A percentile compares a stretch with the other conserved stretches of the same genome.
phyloP scores from a whole-genome alignment of 148 eudicot species.

The Hydrangea macrophylla region DNA sequence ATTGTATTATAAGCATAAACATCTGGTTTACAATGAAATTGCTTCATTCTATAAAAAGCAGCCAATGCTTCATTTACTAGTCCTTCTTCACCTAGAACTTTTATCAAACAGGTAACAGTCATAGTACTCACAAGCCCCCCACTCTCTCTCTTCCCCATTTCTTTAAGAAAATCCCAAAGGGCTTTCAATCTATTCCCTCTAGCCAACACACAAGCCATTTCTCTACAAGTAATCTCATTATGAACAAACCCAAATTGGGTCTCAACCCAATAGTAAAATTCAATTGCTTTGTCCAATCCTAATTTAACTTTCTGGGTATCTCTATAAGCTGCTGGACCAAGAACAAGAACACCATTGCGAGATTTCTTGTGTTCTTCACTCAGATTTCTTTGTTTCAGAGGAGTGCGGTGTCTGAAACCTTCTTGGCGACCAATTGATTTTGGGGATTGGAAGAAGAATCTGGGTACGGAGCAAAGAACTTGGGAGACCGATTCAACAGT shows the following conservation, averaged over 20 bases:
- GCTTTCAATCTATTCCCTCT: constrained; percentile 53
- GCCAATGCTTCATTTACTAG: constrained; percentile 62
- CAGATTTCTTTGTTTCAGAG: constrained; percentile 61
- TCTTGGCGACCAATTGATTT: constrained; percentile 70
- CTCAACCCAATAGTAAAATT: constrained; percentile 75
- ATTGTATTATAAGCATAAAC: constrained; percentile 70
- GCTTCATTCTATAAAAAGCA: constrained; percentile 74
- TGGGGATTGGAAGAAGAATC: constrained; percentile 56
- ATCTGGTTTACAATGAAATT: constrained; percentile 77
- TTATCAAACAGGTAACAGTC: constrained; percentile 78
- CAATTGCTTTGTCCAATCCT: constrained; percentile 51
- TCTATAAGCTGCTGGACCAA: constrained; percentile 75
- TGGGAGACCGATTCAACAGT: constrained; percentile 42
- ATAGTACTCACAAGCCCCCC: constrained; percentile 49
- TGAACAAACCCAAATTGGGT: constrained; percentile 51
- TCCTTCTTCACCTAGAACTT: constrained; percentile 79
- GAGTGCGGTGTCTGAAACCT: constrained; percentile 57
- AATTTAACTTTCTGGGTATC: constrained; percentile 45
- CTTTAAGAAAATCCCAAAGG: constrained; percentile 66
- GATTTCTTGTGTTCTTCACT: constrained; percentile 36
- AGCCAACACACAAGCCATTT: constrained; percentile 69
- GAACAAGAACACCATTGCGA: constrained; percentile 38
- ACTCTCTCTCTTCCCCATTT: constrained; percentile 43
- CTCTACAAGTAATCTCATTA: constrained; percentile 60
- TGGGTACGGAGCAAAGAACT: constrained; percentile 57